phyloP scores from a whole-genome alignment of 352 stramenopile species.

The Globisporangium acanthophoron region DNA sequence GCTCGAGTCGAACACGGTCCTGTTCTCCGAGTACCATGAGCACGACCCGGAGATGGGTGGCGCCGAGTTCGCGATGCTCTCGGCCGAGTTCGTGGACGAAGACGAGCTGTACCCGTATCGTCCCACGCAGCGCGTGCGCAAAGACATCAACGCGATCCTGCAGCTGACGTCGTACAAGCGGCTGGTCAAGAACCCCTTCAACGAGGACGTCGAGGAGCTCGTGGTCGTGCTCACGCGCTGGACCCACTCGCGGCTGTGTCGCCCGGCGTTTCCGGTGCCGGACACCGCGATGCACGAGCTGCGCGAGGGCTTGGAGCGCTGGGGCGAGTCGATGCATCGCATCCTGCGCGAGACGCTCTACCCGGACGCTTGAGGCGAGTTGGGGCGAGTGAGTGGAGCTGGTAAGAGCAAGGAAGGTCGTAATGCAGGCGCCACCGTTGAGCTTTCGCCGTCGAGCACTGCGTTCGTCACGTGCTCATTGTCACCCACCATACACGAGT shows the following conservation, averaged over 20 bases:
- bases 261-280: slow-evolving; percentile 21
- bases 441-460: too few species aligned
- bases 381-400: too few species aligned
- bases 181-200: slow-evolving; percentile 12
- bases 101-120: slow-evolving; percentile 44
- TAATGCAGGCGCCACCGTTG: too few species aligned
- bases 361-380: slow-evolving; percentile 2
- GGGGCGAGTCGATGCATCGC: slow-evolving; percentile 35
- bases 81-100: slow-evolving; percentile 29
- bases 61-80: slow-evolving; percentile 29
- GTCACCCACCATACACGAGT: too few species aligned
- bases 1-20: slow-evolving; percentile 35
- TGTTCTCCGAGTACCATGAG: slow-evolving; percentile 28
- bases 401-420: too few species aligned
- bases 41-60: slow-evolving; percentile 22
- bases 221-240: slow-evolving; percentile 39
- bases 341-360: slow-evolving; percentile 28
- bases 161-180: slow-evolving; percentile 15
- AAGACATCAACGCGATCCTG: slow-evolving; percentile 32
- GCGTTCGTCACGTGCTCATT: too few species aligned
- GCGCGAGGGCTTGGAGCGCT: slow-evolving; percentile 32
- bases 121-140: slow-evolving; percentile 28
- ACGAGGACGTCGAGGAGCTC: slow-evolving; percentile 16
- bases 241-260: slow-evolving; percentile 25
- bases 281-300: slow-evolving; percentile 26